These are phyloP conservation scores for Penicillium sp. DNA, from an alignment of 2,329 filamentous ascomycete species.

Conservation along the genomic window DNA sequence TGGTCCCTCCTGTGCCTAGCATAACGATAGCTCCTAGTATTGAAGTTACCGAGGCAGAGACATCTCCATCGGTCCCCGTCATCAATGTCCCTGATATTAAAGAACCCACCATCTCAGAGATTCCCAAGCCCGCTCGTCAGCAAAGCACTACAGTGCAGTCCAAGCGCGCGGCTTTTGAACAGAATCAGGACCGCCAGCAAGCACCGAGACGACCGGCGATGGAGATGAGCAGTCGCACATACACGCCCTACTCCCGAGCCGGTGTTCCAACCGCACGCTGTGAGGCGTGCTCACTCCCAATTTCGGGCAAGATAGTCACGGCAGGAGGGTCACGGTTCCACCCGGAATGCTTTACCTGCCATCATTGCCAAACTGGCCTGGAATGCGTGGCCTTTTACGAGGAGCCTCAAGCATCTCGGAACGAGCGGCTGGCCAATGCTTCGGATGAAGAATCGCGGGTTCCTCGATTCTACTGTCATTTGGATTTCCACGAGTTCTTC, in stretches of 20 bases:
- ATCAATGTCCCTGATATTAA: conserved; percentile 49
- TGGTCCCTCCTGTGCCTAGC: conserved; percentile 42
- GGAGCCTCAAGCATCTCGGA: conserved; percentile 69
- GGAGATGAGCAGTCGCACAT: conserved; percentile 33
- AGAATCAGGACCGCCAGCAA: conserved; percentile 18
- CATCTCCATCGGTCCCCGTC: conserved; percentile 33
- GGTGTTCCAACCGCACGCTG: conserved; percentile 63
- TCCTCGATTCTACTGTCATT: conserved; percentile 87
- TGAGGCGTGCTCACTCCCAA: conserved; percentile 74
- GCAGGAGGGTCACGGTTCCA: conserved; percentile 81
- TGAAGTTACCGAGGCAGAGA: conserved; percentile 18
- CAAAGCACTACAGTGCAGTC: conserved; percentile 10
- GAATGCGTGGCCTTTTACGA: conserved; percentile 96
- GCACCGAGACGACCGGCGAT: conserved; percentile 32
- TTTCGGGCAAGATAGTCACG: conserved; percentile 84
- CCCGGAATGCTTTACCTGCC: conserved; percentile 86
- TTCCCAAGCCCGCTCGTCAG: conserved; percentile 15
- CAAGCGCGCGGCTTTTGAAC: conserved; percentile 13
- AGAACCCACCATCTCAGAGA: conserved; percentile 35
- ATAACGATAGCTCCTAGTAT: conserved; percentile 43
- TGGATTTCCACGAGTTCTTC: conserved; percentile 97
- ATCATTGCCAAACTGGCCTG: conserved; percentile 76
- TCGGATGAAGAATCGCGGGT: conserved; percentile 57
- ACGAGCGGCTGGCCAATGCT: conserved; percentile 63
- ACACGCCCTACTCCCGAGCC: conserved; percentile 42